Evolutionary conservation across 1,284 basidiomycete species (phyloP).

Genomic region (Golubevia sp.): DNA sequence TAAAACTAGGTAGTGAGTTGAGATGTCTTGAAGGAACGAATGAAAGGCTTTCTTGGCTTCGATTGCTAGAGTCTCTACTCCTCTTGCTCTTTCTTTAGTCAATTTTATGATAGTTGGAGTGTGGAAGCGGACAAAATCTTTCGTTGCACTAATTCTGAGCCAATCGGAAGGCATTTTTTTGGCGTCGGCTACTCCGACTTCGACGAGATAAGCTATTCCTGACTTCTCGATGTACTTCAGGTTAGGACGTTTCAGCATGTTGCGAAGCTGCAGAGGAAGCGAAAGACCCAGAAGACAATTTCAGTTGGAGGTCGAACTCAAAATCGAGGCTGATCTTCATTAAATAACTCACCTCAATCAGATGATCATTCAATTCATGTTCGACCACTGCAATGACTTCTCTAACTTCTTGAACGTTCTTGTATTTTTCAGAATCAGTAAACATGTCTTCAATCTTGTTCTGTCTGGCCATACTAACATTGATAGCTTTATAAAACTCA

Average conservation of each 20-base stretch:
- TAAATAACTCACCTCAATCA: too few species aligned
- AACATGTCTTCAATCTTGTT: constrained; percentile 41
- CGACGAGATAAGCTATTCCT: constrained; percentile 45
- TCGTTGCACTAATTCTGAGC: constrained; percentile 44
- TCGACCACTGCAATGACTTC: constrained; percentile 37
- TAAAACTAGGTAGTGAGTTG: constrained; percentile 1
- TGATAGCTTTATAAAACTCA: constrained; percentile 24
- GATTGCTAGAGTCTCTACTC: constrained; percentile 31
- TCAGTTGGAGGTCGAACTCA: too few species aligned
- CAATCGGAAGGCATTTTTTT: constrained; percentile 47
- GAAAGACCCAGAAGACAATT: too few species aligned
- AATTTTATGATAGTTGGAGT: constrained; percentile 39
- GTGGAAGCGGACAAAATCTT: constrained; percentile 48
- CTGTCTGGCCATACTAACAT: constrained; percentile 34
- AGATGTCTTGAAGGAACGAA: constrained; percentile 27
- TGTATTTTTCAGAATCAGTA: constrained; percentile 29
- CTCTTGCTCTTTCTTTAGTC: constrained; percentile 31
- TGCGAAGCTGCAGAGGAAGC: too few species aligned
- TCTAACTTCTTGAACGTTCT: constrained; percentile 29
- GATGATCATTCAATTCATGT: constrained; percentile 32
- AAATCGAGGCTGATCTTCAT: too few species aligned
- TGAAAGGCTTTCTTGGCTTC: constrained; percentile 30
- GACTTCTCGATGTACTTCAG: constrained; percentile 44
- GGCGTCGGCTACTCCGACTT: constrained; percentile 44
- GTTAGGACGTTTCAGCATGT: constrained; percentile 33